phyloP scores from a whole-genome alignment of 805 yeast genomes.

The Spathaspora girioi region DNA sequence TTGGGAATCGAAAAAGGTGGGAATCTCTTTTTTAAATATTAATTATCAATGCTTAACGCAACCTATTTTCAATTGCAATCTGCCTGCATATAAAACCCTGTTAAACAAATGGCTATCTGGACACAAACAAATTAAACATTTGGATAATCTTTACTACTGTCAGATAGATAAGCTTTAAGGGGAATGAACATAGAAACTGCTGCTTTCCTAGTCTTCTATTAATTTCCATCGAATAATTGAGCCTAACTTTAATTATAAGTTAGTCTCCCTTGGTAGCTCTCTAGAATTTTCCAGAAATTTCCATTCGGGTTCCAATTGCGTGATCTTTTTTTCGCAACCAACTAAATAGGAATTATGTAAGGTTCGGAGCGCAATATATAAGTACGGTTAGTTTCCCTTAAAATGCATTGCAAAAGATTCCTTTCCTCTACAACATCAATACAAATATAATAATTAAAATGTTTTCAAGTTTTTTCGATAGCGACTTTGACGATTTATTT shows the following conservation, averaged over 20 bases:
- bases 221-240: background rate
- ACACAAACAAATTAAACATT: no score
- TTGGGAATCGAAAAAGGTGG: no score
- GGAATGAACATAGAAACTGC: no score
- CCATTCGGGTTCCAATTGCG: background rate
- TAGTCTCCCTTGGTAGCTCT: background rate
- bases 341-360: background rate
- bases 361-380: background rate
- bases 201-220: background rate
- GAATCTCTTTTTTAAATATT: no score
- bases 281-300: background rate
- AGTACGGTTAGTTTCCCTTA: background rate
- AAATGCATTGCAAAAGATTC: background rate
- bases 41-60: no score
- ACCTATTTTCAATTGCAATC: no score
- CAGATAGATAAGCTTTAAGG: no score
- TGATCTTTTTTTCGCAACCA: background rate
- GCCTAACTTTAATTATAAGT: background rate
- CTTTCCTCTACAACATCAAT: background rate
- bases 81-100: no score
- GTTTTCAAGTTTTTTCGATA: conserved; percentile 4
- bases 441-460: background rate
- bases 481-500: conserved; percentile 10
- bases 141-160: no score
- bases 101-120: no score